Percentiles rank a stretch among this genome's conserved stretches.
Evolutionary conservation across 1,284 basidiomycete species (phyloP).

Genomic region (Leccinum huronense): DNA sequence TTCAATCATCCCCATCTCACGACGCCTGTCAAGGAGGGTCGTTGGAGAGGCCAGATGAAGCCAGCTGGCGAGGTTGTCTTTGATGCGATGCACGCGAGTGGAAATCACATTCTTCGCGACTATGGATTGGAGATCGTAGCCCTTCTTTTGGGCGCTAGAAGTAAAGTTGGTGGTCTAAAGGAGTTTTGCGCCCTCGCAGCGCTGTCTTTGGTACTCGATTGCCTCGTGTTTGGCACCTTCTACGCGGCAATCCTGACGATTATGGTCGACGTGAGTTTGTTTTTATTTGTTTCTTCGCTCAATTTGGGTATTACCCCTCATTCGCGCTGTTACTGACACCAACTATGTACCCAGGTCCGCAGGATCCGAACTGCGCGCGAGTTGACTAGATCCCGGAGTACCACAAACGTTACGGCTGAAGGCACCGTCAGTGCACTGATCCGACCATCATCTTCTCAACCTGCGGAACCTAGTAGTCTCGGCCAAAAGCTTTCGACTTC

Average conservation of each 20-base stretch:
- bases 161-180: constrained; percentile 84
- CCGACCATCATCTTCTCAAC: constrained; percentile 19
- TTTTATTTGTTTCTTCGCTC: constrained; percentile 16
- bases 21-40: constrained; percentile 48
- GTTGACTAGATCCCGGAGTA: constrained; percentile 40
- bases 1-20: constrained; percentile 82
- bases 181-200: constrained; percentile 97
- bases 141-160: constrained; percentile 65
- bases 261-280: constrained; percentile 82
- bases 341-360: constrained; percentile 39
- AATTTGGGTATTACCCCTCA: constrained; percentile 1
- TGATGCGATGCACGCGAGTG: constrained; percentile 78
- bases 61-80: constrained; percentile 84
- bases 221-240: constrained; percentile 87
- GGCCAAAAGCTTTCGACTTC: constrained; percentile 48
- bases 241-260: constrained; percentile 86
- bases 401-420: constrained; percentile 30
- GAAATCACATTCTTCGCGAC: constrained; percentile 85
- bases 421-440: constrained; percentile 34
- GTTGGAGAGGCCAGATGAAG: constrained; percentile 52
- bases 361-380: constrained; percentile 49
- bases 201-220: constrained; percentile 83
- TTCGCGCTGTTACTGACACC: neutral
- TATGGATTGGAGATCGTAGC: constrained; percentile 93
- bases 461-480: constrained; percentile 29